Evolutionary conservation across 139 green algal genomes (phyloP).

Genomic region (Monoraphidium neglectum): DNA sequence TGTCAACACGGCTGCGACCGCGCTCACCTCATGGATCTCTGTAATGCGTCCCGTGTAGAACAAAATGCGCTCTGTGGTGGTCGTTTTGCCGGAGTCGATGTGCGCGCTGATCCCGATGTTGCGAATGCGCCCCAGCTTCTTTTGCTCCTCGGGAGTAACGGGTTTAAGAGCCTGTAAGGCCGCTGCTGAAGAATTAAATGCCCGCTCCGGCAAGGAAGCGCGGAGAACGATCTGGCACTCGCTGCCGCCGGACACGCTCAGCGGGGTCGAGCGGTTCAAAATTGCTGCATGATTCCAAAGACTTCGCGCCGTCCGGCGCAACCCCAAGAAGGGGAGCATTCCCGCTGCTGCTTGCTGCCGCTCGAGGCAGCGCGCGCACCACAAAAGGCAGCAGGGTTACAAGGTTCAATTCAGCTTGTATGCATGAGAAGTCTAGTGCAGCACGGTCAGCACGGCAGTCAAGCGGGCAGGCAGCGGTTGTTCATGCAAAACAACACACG

Average conservation of each 20-base stretch:
- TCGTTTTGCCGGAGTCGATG: conserved; percentile 99
- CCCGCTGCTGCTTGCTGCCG: neutral
- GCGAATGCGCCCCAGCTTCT: conserved; percentile 56
- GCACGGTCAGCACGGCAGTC: no score
- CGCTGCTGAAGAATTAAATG: conserved; percentile 1
- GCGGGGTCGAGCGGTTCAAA: neutral
- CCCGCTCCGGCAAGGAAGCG: neutral
- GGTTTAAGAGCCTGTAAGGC: neutral
- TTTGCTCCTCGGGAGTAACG: conserved; percentile 41
- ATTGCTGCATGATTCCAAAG: neutral
- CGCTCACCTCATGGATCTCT: conserved; percentile 94
- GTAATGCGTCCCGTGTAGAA: conserved; percentile 98
- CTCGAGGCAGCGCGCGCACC: no score
- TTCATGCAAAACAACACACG: no score
- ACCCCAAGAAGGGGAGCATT: neutral
- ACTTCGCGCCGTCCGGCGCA: no score
- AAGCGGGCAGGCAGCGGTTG: no score
- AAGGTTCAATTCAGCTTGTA: no score
- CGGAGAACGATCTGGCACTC: no score
- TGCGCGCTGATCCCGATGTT: conserved; percentile 99
- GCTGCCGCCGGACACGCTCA: conserved; percentile 18
- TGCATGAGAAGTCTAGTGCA: no score
- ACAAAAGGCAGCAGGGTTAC: no score
- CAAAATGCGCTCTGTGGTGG: conserved; percentile 97
- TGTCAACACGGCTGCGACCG: neutral